A percentile compares a stretch with the other conserved stretches of the same genome.
Evolutionary conservation across 169 alveolate species (phyloP).

Genomic region (Cryptosporidium canis): DNA sequence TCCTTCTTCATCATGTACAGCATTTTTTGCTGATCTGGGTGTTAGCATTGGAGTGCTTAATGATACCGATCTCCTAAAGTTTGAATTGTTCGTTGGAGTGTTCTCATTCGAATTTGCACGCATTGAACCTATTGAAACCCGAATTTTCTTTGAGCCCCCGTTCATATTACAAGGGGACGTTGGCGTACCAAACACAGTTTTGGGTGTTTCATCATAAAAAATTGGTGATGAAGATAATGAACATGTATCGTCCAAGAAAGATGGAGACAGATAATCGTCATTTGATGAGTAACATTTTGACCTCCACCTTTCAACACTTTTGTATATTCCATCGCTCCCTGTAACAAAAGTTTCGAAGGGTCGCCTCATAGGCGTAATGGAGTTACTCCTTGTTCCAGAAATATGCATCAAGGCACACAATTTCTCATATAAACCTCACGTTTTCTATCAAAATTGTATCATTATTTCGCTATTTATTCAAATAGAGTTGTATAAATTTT

Average conservation of each 20-base stretch:
- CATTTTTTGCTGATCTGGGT: neutral
- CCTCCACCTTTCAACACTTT: constrained; percentile 42
- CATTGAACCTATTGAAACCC: neutral
- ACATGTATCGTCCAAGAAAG: constrained; percentile 32
- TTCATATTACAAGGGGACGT: constrained; percentile 7
- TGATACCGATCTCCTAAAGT: constrained; percentile 2
- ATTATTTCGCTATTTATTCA: constrained; percentile 11
- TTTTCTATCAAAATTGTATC: neutral
- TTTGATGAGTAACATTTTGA: constrained; percentile 6
- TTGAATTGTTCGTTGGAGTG: constrained; percentile 16
- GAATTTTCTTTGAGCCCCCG: neutral
- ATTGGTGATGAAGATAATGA: constrained; percentile 62
- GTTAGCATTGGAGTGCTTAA: constrained; percentile 33
- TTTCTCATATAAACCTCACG: neutral
- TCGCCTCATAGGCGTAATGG: constrained; percentile 62
- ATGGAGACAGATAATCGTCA: constrained; percentile 62
- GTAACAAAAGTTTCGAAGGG: constrained; percentile 49
- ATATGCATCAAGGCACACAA: constrained; percentile 28
- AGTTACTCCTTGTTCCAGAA: constrained; percentile 1
- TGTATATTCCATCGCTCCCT: constrained; percentile 1
- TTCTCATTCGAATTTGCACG: constrained; percentile 16
- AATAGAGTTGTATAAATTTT: neutral
- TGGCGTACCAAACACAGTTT: neutral
- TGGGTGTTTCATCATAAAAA: constrained; percentile 55
- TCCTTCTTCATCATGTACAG: constrained; percentile 52